Percentiles rank a stretch among this genome's conserved stretches.
Conservation (phyloP, 2,329 filamentous ascomycete genomes). For the Purpureocillium takamizusanense region DNA sequence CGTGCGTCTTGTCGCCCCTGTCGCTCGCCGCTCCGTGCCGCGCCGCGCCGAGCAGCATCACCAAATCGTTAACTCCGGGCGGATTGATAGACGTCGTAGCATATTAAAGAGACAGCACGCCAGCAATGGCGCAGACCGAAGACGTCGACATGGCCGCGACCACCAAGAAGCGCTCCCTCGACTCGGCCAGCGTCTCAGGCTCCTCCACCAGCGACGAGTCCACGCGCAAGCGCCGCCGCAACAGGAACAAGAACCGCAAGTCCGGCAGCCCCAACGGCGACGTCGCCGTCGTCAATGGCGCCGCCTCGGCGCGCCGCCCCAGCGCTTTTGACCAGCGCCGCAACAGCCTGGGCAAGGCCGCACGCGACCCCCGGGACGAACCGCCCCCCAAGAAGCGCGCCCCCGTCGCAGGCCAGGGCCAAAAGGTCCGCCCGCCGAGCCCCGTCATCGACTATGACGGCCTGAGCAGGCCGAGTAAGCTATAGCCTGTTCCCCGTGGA, state of each 20-base stretch:
- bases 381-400: constrained; percentile 30
- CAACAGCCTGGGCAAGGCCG: constrained; percentile 49
- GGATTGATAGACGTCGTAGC: too few species aligned
- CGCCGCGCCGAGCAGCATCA: too few species aligned
- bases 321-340: constrained; percentile 31
- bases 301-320: constrained; percentile 19
- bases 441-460: constrained; percentile 55
- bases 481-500: neutral
- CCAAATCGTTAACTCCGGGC: too few species aligned
- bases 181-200: constrained; percentile 15
- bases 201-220: constrained; percentile 21
- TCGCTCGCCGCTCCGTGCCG: too few species aligned
- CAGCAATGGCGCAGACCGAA: constrained; percentile 18
- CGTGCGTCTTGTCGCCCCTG: too few species aligned
- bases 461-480: constrained; percentile 47
- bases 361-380: constrained; percentile 51
- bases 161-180: constrained; percentile 20
- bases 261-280: neutral
- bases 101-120: too few species aligned
- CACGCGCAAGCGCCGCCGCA: constrained; percentile 15
- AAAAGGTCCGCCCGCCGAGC: constrained; percentile 27
- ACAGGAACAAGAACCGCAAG: constrained; percentile 11
- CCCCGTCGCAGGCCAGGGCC: constrained; percentile 8
- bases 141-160: constrained; percentile 8
- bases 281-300: constrained; percentile 16